phyloP scores from a whole-genome alignment of 805 yeast genomes.

The Grigorovia transvaalensis region DNA sequence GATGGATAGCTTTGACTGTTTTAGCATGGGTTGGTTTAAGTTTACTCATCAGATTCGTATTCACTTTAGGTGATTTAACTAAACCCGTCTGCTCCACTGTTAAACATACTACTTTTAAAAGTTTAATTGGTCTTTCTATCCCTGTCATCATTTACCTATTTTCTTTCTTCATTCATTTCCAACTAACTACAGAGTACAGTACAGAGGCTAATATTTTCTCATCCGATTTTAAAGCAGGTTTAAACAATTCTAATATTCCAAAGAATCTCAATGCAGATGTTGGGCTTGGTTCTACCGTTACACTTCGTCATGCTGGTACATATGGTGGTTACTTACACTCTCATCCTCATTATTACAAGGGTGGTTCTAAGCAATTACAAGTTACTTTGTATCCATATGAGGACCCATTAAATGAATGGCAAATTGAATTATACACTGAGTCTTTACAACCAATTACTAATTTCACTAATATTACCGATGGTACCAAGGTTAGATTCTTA shows the following conservation, averaged over 20 bases:
- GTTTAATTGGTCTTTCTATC: conserved; percentile 41
- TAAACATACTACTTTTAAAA: conserved; percentile 44
- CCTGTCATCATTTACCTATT: conserved; percentile 47
- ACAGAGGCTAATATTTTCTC: conserved; percentile 65
- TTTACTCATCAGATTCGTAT: conserved; percentile 55
- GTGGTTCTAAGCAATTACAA: conserved; percentile 81
- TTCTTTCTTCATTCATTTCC: conserved; percentile 58
- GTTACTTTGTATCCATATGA: conserved; percentile 69
- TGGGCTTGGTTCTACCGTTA: conserved; percentile 60
- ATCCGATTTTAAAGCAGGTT: conserved; percentile 57
- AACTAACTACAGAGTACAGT: conserved; percentile 47
- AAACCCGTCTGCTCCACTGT: conserved; percentile 37
- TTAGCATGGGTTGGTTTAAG: conserved; percentile 62
- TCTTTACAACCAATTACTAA: conserved; percentile 43
- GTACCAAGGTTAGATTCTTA: conserved; percentile 58
- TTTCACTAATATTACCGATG: conserved; percentile 55
- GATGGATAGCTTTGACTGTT: conserved; percentile 77
- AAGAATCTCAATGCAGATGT: conserved; percentile 49
- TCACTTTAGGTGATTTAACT: conserved; percentile 58
- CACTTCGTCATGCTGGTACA: conserved; percentile 60
- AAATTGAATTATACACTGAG: conserved; percentile 56
- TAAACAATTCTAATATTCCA: conserved; percentile 54
- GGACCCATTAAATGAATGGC: conserved; percentile 65
- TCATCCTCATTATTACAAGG: conserved; percentile 56
- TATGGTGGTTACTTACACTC: conserved; percentile 78